A percentile compares a stretch with the other conserved stretches of the same genome.
Evolutionary conservation across 1,284 basidiomycete species (phyloP).

Genomic region (Trichosporon sp.): DNA sequence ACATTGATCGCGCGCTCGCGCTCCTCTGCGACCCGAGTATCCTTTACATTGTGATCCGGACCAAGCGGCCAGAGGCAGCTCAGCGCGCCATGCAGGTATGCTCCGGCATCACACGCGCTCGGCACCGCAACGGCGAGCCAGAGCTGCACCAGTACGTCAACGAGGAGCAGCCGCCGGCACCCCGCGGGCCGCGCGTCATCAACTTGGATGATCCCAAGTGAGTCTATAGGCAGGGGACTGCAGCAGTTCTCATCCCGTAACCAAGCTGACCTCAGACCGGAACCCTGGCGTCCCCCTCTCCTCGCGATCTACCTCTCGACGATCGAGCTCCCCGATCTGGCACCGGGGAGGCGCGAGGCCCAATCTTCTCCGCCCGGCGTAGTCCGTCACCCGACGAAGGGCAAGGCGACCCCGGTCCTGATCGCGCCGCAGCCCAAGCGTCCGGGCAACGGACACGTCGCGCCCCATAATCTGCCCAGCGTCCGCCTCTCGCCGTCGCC

Average conservation of each 20-base stretch:
- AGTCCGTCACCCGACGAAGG: not conserved
- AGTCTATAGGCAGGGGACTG: not conserved
- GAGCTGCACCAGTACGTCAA: slow-evolving; percentile 54
- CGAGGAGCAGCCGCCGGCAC: slow-evolving; percentile 39
- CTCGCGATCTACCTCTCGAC: slow-evolving; percentile 54
- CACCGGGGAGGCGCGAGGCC: slow-evolving; percentile 20
- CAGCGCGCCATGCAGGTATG: slow-evolving; percentile 51
- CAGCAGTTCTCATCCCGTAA: no score
- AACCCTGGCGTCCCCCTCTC: slow-evolving; percentile 45
- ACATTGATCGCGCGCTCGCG: slow-evolving; percentile 43
- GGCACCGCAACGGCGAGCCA: slow-evolving; percentile 49
- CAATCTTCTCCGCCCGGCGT: not conserved
- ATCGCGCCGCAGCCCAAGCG: not conserved
- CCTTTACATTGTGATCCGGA: slow-evolving; percentile 52
- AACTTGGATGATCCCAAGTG: slow-evolving; percentile 46
- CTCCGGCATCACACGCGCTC: slow-evolving; percentile 45
- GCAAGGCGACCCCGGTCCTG: not conserved
- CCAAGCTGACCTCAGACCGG: slow-evolving; percentile 11
- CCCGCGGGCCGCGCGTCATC: slow-evolving; percentile 47
- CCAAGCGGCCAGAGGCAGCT: slow-evolving; percentile 41
- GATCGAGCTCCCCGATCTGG: slow-evolving; percentile 54
- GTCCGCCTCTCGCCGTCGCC: slow-evolving; percentile 4
- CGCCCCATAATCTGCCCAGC: not conserved
- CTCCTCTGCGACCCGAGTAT: slow-evolving; percentile 45
- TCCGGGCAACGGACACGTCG: not conserved